Base-by-base conservation (phyloP, 257 asterid species). In the Orobanche coerulescens region DNA sequence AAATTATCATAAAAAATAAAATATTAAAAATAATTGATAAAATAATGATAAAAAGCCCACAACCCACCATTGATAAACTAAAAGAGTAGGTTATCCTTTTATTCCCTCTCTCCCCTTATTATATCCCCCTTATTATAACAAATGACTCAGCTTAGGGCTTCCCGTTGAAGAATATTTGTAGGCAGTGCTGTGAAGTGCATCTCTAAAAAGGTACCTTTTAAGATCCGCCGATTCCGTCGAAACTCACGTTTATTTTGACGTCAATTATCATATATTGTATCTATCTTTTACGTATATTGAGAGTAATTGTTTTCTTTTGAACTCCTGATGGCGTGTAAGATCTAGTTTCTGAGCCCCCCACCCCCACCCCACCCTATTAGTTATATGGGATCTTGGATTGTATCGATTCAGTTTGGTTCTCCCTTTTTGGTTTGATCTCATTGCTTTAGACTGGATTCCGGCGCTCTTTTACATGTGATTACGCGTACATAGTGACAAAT, bases 141-240 rank as follows among this genome's bases (percentile, higher is more conserved):
- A n/a, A n/a, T n/a, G n/a, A n/a, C n/a, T n/a, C n/a, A n/a, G n/a
- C n/a, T n/a, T n/a, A n/a, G n/a, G n/a, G n/a, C n/a, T n/a, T n/a
- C n/a, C n/a, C n/a, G n/a, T n/a, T n/a, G n/a, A n/a, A n/a, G n/a
- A n/a, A n/a, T n/a, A n/a, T n/a, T n/a, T n/a, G 28, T 26, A 9
- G 26, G 26, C 12, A 37, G 10, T 66, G 63, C 71, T 59, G 10
- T 4, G 62, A 52, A 61, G 55, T 66, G 39, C 15, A 46, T 73
- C 50, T 9, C 20, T 28, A 4, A 28, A 66, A 62, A 68, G 75
- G 64, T 62, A 16, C 8, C 23, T 12, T 14, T 22, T 11, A 6
- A 66, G 1, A 55, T 48, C 59, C 28, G 47, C 10, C 0, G 55
- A 36, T 34, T 56, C 39, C 34, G 24, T 13, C 20, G 6, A 16